Evolutionary conservation across 495 filamentous ascomycete species (phyloP), one percentile per base, ranked within the genome.

Genomic region (Xylaria cubensis): DNA sequence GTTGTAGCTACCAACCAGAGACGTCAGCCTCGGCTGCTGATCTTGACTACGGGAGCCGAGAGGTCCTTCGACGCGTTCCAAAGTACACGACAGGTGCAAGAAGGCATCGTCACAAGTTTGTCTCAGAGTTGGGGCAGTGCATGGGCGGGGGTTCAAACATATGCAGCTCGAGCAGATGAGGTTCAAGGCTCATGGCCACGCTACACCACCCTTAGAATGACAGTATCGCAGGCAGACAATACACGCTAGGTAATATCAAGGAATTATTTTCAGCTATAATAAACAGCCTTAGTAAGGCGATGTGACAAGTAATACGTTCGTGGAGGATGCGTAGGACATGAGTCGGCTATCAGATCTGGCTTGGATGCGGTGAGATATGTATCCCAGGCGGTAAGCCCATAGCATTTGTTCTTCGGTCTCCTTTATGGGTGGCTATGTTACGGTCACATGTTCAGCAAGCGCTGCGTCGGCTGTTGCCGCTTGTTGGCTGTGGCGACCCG

Each of bases 241-340:
- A 79, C 74, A 78, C 73, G 76, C 68, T 79, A 79, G 73, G 76
- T 79, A 79, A 73, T 76, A 76, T 76, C 63, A 78, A 72, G 73
- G 70, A 73, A 78, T 75, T 74, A 55, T 72, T 74, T 75, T 67
- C 65, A 73, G 72, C 71, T 78, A 59, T 67, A 51, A 15, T 26
- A 24, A 4, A 19, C 7, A 29, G 3, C 10, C 19, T 51, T 12
- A 19, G 9, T 67, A 44, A 36, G 26, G 29, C n/a, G 59, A 44
- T 13, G 39, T 61, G 24, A 61, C 17, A 21, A 36, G 58, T 61
- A 19, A 61, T 17, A 34, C 5, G 19, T 39, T 12, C 17, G 19
- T 9, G 32, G 34, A 39, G 56, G 13, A 34, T 17, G 39, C 39
- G 19, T 3, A 19, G 39, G 4, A 61, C 17, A 61, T 21, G 34